These are phyloP conservation scores for Fusarium continuum DNA, from an alignment of 2,329 filamentous ascomycete species.

Conservation along the genomic window DNA sequence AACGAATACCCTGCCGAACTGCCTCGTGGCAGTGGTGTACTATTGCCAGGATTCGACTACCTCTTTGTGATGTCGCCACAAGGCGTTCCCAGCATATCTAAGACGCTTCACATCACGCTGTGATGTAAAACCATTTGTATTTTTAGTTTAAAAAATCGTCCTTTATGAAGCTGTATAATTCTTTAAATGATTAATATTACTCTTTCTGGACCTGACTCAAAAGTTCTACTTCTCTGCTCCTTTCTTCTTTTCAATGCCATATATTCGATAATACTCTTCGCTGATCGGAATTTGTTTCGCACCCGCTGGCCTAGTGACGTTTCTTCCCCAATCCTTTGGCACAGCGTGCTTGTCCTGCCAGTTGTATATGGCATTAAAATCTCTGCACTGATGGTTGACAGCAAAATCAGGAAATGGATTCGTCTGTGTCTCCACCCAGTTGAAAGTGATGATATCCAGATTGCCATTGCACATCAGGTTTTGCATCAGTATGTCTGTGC, in stretches of 20 bases:
- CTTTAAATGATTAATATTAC: too few species aligned
- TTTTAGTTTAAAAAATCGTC: too few species aligned
- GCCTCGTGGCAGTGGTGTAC: slow-evolving; percentile 58
- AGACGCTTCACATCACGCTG: slow-evolving; percentile 17
- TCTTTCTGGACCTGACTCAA: background rate
- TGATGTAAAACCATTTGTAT: background rate
- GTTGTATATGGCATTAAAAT: slow-evolving; percentile 9
- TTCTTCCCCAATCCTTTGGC: slow-evolving; percentile 6
- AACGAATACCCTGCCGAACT: slow-evolving; percentile 51
- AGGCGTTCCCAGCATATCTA: slow-evolving; percentile 22
- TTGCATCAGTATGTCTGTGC: slow-evolving; percentile 14
- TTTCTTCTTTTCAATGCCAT: background rate
- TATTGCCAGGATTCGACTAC: slow-evolving; percentile 63
- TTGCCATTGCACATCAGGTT: slow-evolving; percentile 8
- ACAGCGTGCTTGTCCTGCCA: slow-evolving; percentile 15
- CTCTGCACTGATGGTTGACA: slow-evolving; percentile 7
- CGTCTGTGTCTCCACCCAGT: slow-evolving; percentile 9
- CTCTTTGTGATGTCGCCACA: slow-evolving; percentile 53
- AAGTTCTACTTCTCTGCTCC: too few species aligned
- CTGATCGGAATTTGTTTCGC: slow-evolving; percentile 11
- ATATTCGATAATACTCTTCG: slow-evolving; percentile 8
- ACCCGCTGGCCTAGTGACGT: background rate
- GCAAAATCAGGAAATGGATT: slow-evolving; percentile 13
- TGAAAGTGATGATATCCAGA: slow-evolving; percentile 5
- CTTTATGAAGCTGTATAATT: too few species aligned